A percentile compares a stretch with the other conserved stretches of the same genome.
These are phyloP conservation scores for Cymbopogon flexuosus DNA, from an alignment of 202 grass and related monocot species.

Conservation along the genomic window DNA sequence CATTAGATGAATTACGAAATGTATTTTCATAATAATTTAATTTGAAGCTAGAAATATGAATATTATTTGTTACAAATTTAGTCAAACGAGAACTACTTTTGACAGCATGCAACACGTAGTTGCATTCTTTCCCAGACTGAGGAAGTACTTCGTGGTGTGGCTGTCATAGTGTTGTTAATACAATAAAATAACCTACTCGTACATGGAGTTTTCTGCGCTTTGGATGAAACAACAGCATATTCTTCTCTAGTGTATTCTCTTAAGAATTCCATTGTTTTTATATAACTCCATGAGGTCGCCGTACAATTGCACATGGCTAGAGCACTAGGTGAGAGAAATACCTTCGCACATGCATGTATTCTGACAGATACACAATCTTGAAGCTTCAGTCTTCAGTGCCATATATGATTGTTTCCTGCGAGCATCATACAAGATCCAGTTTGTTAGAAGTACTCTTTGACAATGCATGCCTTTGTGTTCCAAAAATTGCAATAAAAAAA, in stretches of 20 bases:
- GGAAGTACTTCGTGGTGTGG: no score
- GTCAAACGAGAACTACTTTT: no score
- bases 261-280: neutral
- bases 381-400: neutral
- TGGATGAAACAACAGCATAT: neutral
- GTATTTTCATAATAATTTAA: no score
- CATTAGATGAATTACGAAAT: no score
- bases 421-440: neutral
- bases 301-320: conserved; percentile 15
- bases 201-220: neutral
- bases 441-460: neutral
- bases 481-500: neutral
- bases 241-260: neutral
- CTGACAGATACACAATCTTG: neutral
- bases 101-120: no score
- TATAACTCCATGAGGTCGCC: neutral
- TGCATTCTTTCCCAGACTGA: no score
- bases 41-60: no score
- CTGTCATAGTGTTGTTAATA: no score
- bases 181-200: neutral
- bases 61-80: no score
- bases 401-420: neutral
- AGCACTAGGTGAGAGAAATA: neutral
- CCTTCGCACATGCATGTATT: conserved; percentile 9
- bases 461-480: neutral